A percentile compares a stretch with the other conserved stretches of the same genome.
Conservation (phyloP, 441 rosid species). For the California macrophylla region DNA sequence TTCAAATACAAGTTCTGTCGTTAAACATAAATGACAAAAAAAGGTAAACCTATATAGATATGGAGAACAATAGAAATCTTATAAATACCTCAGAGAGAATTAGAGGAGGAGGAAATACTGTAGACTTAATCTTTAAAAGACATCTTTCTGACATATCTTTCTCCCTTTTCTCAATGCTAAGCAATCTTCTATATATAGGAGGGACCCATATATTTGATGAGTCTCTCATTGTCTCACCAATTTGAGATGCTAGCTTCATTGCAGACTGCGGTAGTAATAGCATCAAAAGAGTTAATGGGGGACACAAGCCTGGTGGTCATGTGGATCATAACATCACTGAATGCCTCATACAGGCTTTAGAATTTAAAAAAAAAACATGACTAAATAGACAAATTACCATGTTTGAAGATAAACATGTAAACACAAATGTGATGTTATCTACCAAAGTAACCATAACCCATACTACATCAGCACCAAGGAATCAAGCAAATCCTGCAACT, state of each 20-base stretch:
- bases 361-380: neutral
- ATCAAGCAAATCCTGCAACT: neutral
- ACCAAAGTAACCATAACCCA: neutral
- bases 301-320: neutral
- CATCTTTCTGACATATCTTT: slow-evolving; percentile 46
- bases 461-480: neutral
- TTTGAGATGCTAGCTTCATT: slow-evolving; percentile 32
- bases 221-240: slow-evolving; percentile 36
- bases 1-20: neutral
- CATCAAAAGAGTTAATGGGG: slow-evolving; percentile 8
- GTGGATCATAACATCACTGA: neutral
- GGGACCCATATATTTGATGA: slow-evolving; percentile 43
- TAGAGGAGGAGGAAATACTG: slow-evolving; percentile 35
- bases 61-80: neutral
- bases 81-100: slow-evolving; percentile 37
- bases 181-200: slow-evolving; percentile 42
- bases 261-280: slow-evolving; percentile 30
- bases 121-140: slow-evolving; percentile 33
- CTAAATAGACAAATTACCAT: neutral
- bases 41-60: neutral
- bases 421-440: neutral
- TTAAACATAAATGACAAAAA: neutral
- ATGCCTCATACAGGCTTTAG: neutral
- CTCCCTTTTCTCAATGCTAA: slow-evolving; percentile 48
- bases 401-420: neutral